Percentiles rank a stretch among this genome's conserved stretches.
phyloP scores from a whole-genome alignment of 1,139 yeast species.

The Spencermartinsiella ligniputridi region DNA sequence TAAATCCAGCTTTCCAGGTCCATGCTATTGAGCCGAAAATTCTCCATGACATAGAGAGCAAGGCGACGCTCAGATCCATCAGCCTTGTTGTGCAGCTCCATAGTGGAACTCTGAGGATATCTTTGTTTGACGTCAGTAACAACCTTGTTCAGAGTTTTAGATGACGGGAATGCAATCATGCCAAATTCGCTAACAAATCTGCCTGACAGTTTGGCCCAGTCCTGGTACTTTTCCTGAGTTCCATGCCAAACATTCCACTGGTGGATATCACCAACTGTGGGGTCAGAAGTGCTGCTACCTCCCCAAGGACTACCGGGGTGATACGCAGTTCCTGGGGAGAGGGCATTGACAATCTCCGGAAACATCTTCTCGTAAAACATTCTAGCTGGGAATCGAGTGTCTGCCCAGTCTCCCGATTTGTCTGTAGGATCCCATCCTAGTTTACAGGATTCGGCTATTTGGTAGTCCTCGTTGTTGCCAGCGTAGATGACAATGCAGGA shows the following conservation, averaged over 20 bases:
- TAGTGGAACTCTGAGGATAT: slow-evolving; percentile 38
- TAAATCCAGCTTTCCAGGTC: slow-evolving; percentile 40
- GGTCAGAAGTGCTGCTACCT: slow-evolving; percentile 35
- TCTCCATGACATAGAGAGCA: slow-evolving; percentile 41
- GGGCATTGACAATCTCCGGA: slow-evolving; percentile 33
- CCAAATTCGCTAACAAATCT: slow-evolving; percentile 48
- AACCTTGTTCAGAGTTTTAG: slow-evolving; percentile 31
- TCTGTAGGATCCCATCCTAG: slow-evolving; percentile 35
- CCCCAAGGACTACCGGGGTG: slow-evolving; percentile 46
- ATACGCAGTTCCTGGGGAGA: slow-evolving; percentile 34
- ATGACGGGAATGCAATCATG: slow-evolving; percentile 40
- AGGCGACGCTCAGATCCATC: slow-evolving; percentile 41
- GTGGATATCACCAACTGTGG: slow-evolving; percentile 43
- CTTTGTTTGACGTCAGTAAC: slow-evolving; percentile 36
- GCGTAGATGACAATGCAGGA: slow-evolving; percentile 36
- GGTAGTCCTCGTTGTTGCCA: slow-evolving; percentile 49
- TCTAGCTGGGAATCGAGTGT: slow-evolving; percentile 41
- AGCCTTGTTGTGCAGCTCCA: slow-evolving; percentile 42
- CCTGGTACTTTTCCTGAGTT: slow-evolving; percentile 41
- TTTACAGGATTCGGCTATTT: slow-evolving; percentile 38
- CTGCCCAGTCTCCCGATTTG: slow-evolving; percentile 31
- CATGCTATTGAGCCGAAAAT: slow-evolving; percentile 33
- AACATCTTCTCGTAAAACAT: slow-evolving; percentile 38
- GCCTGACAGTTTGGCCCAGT: slow-evolving; percentile 40
- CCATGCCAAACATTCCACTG: slow-evolving; percentile 54